phyloP scores from a whole-genome alignment of 2,329 filamentous ascomycete species.

The Pseudogymnoascus sp. region DNA sequence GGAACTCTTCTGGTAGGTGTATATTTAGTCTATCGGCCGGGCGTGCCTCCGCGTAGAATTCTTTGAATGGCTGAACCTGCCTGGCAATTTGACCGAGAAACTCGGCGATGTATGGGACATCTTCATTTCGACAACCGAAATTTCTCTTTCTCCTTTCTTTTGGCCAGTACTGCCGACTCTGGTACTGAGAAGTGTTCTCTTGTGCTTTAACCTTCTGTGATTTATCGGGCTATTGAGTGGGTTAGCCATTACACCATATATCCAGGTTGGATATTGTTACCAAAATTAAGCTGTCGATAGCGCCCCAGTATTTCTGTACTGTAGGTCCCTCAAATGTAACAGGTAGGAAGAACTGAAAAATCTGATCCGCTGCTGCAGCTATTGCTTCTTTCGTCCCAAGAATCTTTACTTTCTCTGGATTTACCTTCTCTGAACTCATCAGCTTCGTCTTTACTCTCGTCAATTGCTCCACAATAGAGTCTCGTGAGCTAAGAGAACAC shows the following conservation, averaged over 20 bases:
- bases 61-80: slow-evolving; percentile 11
- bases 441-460: slow-evolving; percentile 5
- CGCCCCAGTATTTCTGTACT: slow-evolving; percentile 36
- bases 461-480: slow-evolving; percentile 12
- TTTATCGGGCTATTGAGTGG: not conserved
- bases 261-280: not conserved
- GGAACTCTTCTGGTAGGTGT: slow-evolving; percentile 15
- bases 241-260: not conserved
- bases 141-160: slow-evolving; percentile 1
- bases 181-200: not conserved
- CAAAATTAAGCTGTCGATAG: slow-evolving; percentile 22
- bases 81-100: slow-evolving; percentile 7
- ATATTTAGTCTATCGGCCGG: slow-evolving; percentile 12
- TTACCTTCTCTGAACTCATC: slow-evolving; percentile 8
- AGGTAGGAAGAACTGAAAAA: slow-evolving; percentile 38
- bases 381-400: slow-evolving; percentile 29
- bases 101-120: slow-evolving; percentile 6
- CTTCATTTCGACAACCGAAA: slow-evolving; percentile 7
- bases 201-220: not conserved
- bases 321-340: slow-evolving; percentile 30
- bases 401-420: slow-evolving; percentile 17
- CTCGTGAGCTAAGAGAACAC: slow-evolving; percentile 7
- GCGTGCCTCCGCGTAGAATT: slow-evolving; percentile 12
- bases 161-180: not conserved
- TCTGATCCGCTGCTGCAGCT: slow-evolving; percentile 32